Evolutionary conservation across 768 basidiomycete species (phyloP).

Genomic region (Auriscalpium vulgare): DNA sequence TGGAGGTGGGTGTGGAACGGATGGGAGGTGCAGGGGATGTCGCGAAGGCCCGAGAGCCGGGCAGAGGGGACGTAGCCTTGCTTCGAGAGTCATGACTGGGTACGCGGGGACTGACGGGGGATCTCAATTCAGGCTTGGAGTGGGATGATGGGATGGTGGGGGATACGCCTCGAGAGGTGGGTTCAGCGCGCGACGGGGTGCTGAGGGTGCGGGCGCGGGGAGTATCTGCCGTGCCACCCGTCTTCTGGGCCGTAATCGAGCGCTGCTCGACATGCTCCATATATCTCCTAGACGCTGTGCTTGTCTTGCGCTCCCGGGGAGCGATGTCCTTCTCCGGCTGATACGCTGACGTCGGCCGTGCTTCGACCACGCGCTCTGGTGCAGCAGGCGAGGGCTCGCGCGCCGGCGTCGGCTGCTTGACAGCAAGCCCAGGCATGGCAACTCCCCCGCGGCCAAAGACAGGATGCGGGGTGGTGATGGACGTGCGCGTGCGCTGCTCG

Average conservation of each 20-base stretch:
- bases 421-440: conserved; percentile 67
- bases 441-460: conserved; percentile 68
- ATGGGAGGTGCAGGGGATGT: no score
- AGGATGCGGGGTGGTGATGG: conserved; percentile 50
- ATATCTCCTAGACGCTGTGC: conserved; percentile 8
- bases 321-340: not conserved
- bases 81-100: no score
- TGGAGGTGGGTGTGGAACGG: no score
- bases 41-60: no score
- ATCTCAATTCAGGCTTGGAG: not conserved
- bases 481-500: conserved; percentile 46
- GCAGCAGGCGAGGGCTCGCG: conserved; percentile 8
- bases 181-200: conserved; percentile 15
- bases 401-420: conserved; percentile 11
- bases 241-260: not conserved
- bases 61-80: no score
- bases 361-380: not conserved
- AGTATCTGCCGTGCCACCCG: not conserved
- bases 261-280: conserved; percentile 10
- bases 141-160: not conserved
- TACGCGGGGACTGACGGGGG: no score
- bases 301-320: conserved; percentile 1
- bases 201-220: conserved; percentile 12
- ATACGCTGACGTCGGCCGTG: not conserved
- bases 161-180: not conserved